These are phyloP conservation scores for Leishmania guyanensis DNA, from an alignment of 208 protist genomes.

Conservation along the genomic window DNA sequence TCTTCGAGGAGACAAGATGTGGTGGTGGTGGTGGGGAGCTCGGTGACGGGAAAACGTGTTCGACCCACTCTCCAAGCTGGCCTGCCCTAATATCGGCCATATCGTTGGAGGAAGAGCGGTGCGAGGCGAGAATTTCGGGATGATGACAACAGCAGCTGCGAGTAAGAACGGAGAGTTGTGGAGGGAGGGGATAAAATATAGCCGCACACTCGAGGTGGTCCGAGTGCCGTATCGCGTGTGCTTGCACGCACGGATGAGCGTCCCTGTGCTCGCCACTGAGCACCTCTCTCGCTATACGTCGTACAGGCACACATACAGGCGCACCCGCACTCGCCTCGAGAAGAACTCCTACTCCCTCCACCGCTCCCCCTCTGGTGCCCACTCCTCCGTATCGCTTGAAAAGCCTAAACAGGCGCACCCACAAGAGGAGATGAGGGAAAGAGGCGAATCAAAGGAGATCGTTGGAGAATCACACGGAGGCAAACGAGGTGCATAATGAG, in stretches of 20 bases:
- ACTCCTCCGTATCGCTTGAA: not conserved
- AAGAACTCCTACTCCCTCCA: not conserved
- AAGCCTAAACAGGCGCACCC: not conserved
- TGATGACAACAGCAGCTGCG: not conserved
- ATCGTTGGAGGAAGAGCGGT: not conserved
- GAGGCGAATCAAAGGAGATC: not conserved
- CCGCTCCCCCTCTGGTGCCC: not conserved
- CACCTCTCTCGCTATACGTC: not conserved
- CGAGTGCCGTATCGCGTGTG: not conserved
- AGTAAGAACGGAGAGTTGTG: not conserved
- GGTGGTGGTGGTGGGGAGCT: not conserved
- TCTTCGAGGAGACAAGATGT: not conserved
- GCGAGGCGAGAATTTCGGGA: not conserved
- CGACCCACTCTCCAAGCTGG: not conserved
- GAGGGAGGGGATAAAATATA: not conserved
- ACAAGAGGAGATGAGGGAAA: not conserved
- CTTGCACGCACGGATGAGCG: not conserved
- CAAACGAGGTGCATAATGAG: not conserved
- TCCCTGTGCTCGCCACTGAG: not conserved
- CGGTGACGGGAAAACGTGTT: not conserved
- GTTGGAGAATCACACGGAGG: not conserved
- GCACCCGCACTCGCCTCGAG: not conserved
- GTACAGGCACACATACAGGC: not conserved
- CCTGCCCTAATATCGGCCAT: not conserved
- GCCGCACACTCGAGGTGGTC: not conserved